These are phyloP conservation scores for Rhynchosporium agropyri DNA, from an alignment of 2,329 filamentous ascomycete genomes.

Conservation along the genomic window DNA sequence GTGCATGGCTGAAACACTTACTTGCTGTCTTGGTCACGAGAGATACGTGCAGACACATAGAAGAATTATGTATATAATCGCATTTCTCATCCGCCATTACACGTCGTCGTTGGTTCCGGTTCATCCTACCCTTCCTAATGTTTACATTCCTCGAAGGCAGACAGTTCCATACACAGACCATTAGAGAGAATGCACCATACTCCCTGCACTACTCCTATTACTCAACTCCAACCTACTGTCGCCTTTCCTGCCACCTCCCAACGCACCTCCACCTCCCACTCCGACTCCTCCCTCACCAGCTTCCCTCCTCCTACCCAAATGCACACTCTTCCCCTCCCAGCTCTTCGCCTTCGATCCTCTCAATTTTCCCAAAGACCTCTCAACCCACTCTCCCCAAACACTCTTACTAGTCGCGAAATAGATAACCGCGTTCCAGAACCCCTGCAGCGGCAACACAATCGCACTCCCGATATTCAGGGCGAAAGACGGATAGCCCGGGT, in stretches of 20 bases:
- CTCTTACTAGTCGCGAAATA: conserved; percentile 71
- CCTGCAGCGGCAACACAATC: conserved; percentile 76
- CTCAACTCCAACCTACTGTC: conserved; percentile 17
- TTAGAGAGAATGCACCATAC: conserved; percentile 13
- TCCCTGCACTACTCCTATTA: conserved; percentile 9
- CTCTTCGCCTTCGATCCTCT: background rate
- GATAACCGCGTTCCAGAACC: conserved; percentile 81
- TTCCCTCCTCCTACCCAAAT: conserved; percentile 12
- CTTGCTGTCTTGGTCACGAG: no score
- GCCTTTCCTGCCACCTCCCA: background rate
- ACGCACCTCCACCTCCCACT: background rate
- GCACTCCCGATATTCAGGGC: conserved; percentile 70
- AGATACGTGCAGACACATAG: no score
- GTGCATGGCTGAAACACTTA: no score
- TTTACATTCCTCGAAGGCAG: no score
- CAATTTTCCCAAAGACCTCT: background rate
- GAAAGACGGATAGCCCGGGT: conserved; percentile 54
- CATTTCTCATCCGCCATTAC: no score
- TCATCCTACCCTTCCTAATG: no score
- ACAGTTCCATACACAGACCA: no score
- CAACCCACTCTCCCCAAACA: conserved; percentile 52
- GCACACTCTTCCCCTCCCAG: conserved; percentile 4
- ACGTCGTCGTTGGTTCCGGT: no score
- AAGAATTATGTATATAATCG: no score
- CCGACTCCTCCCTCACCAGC: background rate